Conservation (phyloP, 306 rosid species). For the Ochetophila trinervis region DNA sequence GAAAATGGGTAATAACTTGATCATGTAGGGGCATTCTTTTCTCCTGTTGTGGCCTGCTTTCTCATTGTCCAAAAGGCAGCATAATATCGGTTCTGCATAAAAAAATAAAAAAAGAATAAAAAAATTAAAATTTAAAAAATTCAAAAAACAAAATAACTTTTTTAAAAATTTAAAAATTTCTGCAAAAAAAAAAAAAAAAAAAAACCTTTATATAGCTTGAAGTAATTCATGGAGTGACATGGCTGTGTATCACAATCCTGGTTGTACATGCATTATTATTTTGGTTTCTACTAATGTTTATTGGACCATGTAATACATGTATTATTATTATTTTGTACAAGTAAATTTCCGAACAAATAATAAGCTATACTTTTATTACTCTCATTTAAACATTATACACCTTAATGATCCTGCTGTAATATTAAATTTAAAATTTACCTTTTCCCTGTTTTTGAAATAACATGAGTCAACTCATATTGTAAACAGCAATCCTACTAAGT, state of each 20-base stretch:
- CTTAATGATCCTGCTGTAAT: not conserved
- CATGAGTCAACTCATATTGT: not conserved
- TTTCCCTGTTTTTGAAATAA: not conserved
- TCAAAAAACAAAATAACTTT: no score
- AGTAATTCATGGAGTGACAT: not conserved
- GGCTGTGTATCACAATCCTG: not conserved
- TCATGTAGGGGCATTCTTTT: slow-evolving; percentile 13
- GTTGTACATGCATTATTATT: not conserved
- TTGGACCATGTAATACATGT: not conserved
- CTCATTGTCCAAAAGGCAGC: slow-evolving; percentile 95
- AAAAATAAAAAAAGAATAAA: slow-evolving; percentile 1
- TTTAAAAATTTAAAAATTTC: no score
- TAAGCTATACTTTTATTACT: not conserved
- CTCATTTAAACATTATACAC: no score
- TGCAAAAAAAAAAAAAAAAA: slow-evolving; percentile 36
- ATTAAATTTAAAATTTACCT: not conserved
- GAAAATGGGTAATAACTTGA: not conserved
- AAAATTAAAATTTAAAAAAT: no score
- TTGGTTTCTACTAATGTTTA: not conserved
- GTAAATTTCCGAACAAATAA: not conserved
- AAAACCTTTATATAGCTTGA: not conserved
- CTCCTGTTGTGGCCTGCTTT: slow-evolving; percentile 39
- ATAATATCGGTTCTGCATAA: slow-evolving; percentile 75
- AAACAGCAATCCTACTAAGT: not conserved
- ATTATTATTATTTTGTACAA: not conserved